Evolutionary conservation across 208 protist species (phyloP).

Genomic region (Lotmaria passim): DNA sequence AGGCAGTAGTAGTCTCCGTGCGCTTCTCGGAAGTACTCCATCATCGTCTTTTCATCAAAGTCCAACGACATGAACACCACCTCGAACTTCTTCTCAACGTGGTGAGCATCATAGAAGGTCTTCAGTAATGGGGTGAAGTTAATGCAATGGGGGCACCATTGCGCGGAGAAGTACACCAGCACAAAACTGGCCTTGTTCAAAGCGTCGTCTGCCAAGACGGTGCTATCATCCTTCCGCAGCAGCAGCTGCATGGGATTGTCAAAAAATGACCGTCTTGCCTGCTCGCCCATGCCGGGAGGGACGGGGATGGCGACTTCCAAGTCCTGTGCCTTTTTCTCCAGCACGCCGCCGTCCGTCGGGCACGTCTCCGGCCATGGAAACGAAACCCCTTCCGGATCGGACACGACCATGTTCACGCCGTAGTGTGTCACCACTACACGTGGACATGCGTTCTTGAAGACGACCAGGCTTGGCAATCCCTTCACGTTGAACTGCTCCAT

Average conservation of each 20-base stretch:
- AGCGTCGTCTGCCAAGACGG: constrained; percentile 16
- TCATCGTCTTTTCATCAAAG: constrained; percentile 42
- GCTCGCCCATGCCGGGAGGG: neutral
- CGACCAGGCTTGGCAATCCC: constrained; percentile 21
- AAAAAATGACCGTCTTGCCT: neutral
- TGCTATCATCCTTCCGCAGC: constrained; percentile 49
- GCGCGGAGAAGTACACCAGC: constrained; percentile 81
- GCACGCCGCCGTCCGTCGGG: too few relatives aligned
- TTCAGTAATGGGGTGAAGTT: constrained; percentile 75
- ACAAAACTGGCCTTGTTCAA: constrained; percentile 47
- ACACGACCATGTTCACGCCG: constrained; percentile 10
- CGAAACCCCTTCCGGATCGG: neutral
- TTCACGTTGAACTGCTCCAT: constrained; percentile 7
- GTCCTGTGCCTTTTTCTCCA: neutral
- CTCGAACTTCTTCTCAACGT: constrained; percentile 57
- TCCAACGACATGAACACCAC: constrained; percentile 78
- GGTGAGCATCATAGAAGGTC: constrained; percentile 51
- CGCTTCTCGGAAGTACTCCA: constrained; percentile 45
- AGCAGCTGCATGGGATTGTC: constrained; percentile 24
- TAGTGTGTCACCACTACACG: constrained; percentile 30
- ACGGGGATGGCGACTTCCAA: neutral
- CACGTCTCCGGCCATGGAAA: constrained; percentile 4
- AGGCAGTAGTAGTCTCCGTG: constrained; percentile 65
- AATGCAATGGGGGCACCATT: constrained; percentile 85
- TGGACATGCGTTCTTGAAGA: constrained; percentile 47